phyloP scores from a whole-genome alignment of 208 protist genomes.

The Vickermania spadyakhi region DNA sequence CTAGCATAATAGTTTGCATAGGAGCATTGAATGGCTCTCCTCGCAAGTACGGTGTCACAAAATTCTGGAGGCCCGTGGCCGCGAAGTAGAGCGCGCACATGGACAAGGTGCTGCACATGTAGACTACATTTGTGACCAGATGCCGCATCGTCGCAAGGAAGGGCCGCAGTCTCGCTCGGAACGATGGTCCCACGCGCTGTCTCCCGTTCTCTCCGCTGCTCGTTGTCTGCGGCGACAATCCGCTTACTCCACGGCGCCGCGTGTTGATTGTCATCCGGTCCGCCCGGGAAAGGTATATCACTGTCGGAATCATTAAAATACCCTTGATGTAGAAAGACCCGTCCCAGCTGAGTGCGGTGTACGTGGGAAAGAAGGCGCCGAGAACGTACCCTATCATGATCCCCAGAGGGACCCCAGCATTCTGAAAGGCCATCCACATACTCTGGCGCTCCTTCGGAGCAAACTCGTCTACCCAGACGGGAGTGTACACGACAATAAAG shows the following conservation, averaged over 20 bases:
- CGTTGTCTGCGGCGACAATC: not conserved
- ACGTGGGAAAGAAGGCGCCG: conserved; percentile 49
- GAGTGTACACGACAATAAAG: conserved; percentile 87
- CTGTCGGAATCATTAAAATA: conserved; percentile 57
- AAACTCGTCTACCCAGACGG: conserved; percentile 91
- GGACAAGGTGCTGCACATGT: conserved; percentile 63
- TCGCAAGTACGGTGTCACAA: conserved; percentile 86
- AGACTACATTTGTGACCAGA: conserved; percentile 53
- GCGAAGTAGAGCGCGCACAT: conserved; percentile 90
- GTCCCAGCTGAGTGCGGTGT: conserved; percentile 54
- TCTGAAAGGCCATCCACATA: conserved; percentile 88
- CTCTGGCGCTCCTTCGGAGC: conserved; percentile 68
- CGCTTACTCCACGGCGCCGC: not conserved
- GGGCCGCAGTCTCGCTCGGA: not conserved
- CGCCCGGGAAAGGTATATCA: conserved; percentile 38
- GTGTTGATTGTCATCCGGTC: conserved; percentile 54
- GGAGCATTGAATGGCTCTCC: conserved; percentile 69
- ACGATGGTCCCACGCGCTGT: not conserved
- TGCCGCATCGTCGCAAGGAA: conserved; percentile 2
- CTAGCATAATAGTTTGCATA: conserved; percentile 69
- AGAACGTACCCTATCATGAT: conserved; percentile 88
- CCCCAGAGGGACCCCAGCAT: conserved; percentile 85
- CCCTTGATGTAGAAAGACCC: conserved; percentile 81
- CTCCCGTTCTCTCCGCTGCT: not conserved
- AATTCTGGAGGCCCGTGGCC: conserved; percentile 85